Evolutionary conservation across 2,329 filamentous ascomycete species (phyloP), one percentile per base, ranked within the genome.

Genomic region (Zasmidium angulare): DNA sequence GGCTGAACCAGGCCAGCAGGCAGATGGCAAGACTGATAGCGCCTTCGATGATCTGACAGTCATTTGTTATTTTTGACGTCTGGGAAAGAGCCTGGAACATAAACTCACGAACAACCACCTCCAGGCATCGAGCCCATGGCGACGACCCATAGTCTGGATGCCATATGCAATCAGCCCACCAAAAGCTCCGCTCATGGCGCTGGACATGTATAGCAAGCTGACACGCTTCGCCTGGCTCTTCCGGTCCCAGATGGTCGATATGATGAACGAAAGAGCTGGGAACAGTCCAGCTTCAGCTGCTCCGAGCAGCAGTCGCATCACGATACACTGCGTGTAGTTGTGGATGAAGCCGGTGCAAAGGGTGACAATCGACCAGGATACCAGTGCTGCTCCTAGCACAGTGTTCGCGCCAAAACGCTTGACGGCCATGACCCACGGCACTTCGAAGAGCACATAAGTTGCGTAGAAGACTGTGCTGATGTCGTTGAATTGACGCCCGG

Each of bases 331-430:
- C 3, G 47, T 53, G 48, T 70, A 72, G 48, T 59, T 73, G 7
- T 72, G 61, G 36, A 73, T 66, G 56, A 73, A 73, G 2, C 63
- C 71, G 14, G 70, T 72, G n/a, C 66, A 65, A 10, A 74, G 49
- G 0, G 69, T 72, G n/a, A 62, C 55, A 9, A 58, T 53, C 23
- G 63, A 64, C 70, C 71, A 74, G 12, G 59, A 60, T 1, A 70
- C 53, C 55, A 68, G 55, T 0, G 65, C 66, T 14, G 63, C 51
- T 14, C 56, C 64, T 11, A 70, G 63, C 1, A 65, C 62, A 7
- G 58, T 56, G 24, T 69, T 65, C 1, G 69, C 58, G 20, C 69
- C 65, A 3, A 53, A 69, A 2, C 60, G 56, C 46, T 70, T 71
- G 11, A 69, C 65, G 6, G 64, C 66, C 58, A 64, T 64, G 2